These are phyloP conservation scores for Neohortaea acidophila DNA, from an alignment of 495 filamentous ascomycete species.

Conservation along the genomic window DNA sequence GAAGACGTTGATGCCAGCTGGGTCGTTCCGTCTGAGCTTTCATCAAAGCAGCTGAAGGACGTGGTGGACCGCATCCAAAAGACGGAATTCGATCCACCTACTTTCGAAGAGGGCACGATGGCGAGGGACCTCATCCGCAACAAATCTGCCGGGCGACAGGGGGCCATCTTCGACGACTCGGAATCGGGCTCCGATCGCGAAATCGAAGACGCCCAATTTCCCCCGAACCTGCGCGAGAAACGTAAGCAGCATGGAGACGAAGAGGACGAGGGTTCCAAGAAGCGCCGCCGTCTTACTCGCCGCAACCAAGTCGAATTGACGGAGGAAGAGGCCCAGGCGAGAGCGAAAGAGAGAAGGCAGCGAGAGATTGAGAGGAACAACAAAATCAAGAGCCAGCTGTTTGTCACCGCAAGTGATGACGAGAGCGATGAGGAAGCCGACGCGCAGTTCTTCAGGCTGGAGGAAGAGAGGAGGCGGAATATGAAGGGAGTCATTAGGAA, in stretches of 20 bases:
- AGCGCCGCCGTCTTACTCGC: constrained; percentile 32
- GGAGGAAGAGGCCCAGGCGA: constrained; percentile 33
- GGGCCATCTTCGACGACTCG: constrained; percentile 40
- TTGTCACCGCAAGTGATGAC: constrained; percentile 65
- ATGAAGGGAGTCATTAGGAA: constrained; percentile 36
- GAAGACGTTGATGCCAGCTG: constrained; percentile 65
- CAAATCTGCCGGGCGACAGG: constrained; percentile 40
- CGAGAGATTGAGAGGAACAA: constrained; percentile 37
- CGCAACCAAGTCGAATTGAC: constrained; percentile 28
- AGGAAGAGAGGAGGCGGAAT: constrained; percentile 40
- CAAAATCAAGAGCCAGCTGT: constrained; percentile 72
- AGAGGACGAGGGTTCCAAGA: constrained; percentile 37
- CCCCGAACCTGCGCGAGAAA: constrained; percentile 47
- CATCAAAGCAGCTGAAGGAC: constrained; percentile 47
- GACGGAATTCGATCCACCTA: constrained; percentile 54
- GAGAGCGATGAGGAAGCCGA: constrained; percentile 51
- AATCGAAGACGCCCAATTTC: constrained; percentile 53
- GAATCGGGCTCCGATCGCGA: constrained; percentile 31
- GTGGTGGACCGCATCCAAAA: constrained; percentile 48
- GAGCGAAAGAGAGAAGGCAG: constrained; percentile 26
- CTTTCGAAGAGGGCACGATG: constrained; percentile 51
- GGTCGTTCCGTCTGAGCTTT: constrained; percentile 56
- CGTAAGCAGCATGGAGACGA: constrained; percentile 34
- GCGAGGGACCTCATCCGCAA: constrained; percentile 64
- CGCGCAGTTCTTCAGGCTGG: constrained; percentile 52